Percentiles rank a stretch among this genome's conserved stretches.
Conservation (phyloP, 768 basidiomycete genomes). For the Tylopilus vinaceipallidus region DNA sequence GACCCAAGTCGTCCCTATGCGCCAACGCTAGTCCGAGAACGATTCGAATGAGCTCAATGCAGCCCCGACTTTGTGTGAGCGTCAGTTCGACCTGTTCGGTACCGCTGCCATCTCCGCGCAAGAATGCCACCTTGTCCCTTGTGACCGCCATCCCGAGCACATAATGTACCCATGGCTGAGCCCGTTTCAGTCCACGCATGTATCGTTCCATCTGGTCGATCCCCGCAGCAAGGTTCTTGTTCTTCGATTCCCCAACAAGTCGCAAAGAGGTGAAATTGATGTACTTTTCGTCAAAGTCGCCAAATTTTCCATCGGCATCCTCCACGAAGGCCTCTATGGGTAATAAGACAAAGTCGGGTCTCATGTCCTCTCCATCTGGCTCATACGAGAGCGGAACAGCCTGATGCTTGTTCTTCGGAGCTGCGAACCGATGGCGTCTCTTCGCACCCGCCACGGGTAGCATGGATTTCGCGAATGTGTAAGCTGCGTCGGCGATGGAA, state of each 20-base stretch:
- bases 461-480: background rate
- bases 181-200: background rate
- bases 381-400: background rate
- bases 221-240: background rate
- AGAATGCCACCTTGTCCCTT: too few species aligned
- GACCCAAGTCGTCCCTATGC: background rate
- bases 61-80: conserved; percentile 2
- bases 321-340: conserved; percentile 11
- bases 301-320: background rate
- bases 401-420: background rate
- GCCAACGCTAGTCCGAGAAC: conserved; percentile 11
- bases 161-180: conserved; percentile 12
- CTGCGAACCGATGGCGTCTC: conserved; percentile 7
- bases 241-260: conserved; percentile 8
- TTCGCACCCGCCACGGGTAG: background rate
- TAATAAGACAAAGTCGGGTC: conserved; percentile 14
- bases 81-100: conserved; percentile 9
- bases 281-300: too few species aligned
- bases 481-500: conserved; percentile 1
- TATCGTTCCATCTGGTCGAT: conserved; percentile 6
- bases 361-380: background rate
- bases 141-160: conserved; percentile 1
- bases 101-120: conserved; percentile 1
- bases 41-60: conserved; percentile 11
- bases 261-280: background rate